phyloP scores from a whole-genome alignment of 1,284 basidiomycete genomes.

The Moesziomyces aphidis region DNA sequence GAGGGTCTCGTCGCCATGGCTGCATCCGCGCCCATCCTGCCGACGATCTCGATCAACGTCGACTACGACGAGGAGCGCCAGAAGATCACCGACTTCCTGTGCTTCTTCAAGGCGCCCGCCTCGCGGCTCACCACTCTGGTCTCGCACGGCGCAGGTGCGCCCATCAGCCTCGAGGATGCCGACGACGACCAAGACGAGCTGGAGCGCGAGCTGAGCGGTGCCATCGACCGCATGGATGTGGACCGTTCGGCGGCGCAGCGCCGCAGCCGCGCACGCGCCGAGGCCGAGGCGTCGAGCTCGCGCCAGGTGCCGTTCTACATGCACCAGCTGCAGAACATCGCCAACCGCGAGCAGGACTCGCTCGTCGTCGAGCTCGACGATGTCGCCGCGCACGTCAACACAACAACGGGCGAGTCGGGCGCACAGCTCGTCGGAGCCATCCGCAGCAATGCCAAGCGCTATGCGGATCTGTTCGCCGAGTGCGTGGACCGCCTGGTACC shows the following conservation, averaged over 20 bases:
- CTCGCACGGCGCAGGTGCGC: constrained; percentile 9
- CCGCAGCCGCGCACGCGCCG: constrained; percentile 2
- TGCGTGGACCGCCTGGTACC: constrained; percentile 81
- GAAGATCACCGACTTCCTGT: constrained; percentile 63
- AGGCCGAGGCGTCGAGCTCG: constrained; percentile 13
- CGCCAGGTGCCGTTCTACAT: constrained; percentile 79
- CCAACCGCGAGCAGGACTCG: constrained; percentile 90
- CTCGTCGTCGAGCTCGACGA: constrained; percentile 85
- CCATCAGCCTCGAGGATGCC: constrained; percentile 23
- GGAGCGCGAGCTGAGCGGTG: constrained; percentile 26
- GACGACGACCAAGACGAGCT: constrained; percentile 31
- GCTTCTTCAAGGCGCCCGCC: constrained; percentile 57
- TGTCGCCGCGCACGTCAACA: constrained; percentile 71
- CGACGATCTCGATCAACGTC: constrained; percentile 72
- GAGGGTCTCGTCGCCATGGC: constrained; percentile 17
- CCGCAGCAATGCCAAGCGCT: constrained; percentile 86
- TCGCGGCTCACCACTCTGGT: constrained; percentile 35
- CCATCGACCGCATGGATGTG: constrained; percentile 44
- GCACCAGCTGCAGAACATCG: constrained; percentile 89
- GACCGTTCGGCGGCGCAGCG: constrained; percentile 13
- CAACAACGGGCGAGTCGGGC: constrained; percentile 36
- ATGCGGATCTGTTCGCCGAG: constrained; percentile 88
- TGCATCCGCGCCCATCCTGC: constrained; percentile 67
- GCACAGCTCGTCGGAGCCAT: constrained; percentile 70
- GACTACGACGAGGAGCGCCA: constrained; percentile 71